Evolutionary conservation across 192 early-diverging fungal species (phyloP).

Genomic region (Coemansia sp.): DNA sequence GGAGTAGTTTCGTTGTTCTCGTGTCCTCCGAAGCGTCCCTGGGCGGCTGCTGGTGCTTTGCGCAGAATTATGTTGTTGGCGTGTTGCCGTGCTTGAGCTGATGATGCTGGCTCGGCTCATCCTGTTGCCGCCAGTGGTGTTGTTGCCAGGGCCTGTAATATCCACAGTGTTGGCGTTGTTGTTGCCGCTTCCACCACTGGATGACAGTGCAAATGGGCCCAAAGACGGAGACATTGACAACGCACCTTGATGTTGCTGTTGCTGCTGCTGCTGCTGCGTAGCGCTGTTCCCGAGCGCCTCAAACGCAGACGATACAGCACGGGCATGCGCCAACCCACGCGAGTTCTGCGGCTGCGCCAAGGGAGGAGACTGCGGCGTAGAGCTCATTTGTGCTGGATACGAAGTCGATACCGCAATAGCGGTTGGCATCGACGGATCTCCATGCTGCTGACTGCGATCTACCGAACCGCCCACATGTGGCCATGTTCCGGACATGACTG

Average conservation of each 20-base stretch:
- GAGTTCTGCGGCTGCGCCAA: constrained; percentile 19
- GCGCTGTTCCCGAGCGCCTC: constrained; percentile 34
- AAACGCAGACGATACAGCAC: constrained; percentile 50
- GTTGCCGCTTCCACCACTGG: not conserved
- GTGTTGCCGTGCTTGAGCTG: not conserved
- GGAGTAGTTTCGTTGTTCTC: constrained; percentile 16
- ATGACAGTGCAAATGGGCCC: constrained; percentile 7
- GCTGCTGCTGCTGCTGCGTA: constrained; percentile 1
- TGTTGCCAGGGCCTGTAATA: not conserved
- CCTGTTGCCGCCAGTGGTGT: not conserved
- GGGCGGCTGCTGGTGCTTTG: not conserved
- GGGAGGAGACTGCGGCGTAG: constrained; percentile 27
- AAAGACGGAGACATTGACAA: constrained; percentile 33
- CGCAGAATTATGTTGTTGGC: not conserved
- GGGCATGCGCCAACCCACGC: constrained; percentile 40
- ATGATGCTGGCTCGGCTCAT: constrained; percentile 16
- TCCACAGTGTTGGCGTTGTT: constrained; percentile 4
- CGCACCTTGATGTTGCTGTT: not conserved
- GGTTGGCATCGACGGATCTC: not conserved
- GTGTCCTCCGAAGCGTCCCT: constrained; percentile 25
- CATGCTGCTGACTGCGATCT: constrained; percentile 5
- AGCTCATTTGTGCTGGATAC: not conserved
- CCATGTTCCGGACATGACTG: constrained; percentile 29
- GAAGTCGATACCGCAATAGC: not conserved
- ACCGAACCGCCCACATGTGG: constrained; percentile 2